Conservation (phyloP, 257 asterid species). For the Lycium ferocissimum region DNA sequence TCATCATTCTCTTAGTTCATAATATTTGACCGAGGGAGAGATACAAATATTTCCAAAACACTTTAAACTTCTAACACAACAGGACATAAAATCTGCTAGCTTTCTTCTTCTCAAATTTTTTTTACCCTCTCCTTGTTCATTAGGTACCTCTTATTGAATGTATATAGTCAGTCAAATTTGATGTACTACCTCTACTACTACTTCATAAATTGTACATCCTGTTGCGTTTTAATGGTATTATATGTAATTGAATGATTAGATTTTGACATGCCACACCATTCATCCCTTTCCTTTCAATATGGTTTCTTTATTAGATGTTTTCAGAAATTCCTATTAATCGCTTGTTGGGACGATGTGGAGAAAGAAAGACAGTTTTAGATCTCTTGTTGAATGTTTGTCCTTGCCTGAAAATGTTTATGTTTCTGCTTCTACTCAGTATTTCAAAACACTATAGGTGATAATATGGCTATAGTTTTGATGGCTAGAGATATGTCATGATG, state of each 20-base stretch:
- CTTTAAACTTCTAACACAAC: too few relatives aligned
- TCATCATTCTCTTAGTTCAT: too few relatives aligned
- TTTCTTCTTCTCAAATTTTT: too few relatives aligned
- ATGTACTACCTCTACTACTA: background rate
- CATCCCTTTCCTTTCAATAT: background rate
- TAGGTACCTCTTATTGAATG: too few relatives aligned
- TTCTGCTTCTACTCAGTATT: background rate
- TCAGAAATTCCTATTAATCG: background rate
- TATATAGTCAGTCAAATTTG: too few relatives aligned
- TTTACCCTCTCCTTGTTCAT: too few relatives aligned
- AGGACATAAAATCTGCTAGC: too few relatives aligned
- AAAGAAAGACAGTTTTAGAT: background rate
- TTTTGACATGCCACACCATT: background rate
- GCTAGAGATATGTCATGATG: background rate
- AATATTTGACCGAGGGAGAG: too few relatives aligned
- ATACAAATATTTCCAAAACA: too few relatives aligned
- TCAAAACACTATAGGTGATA: background rate
- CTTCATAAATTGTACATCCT: too few relatives aligned
- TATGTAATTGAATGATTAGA: background rate
- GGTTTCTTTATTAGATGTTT: background rate
- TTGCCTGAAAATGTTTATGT: too few relatives aligned
- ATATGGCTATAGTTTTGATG: background rate
- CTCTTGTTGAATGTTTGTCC: background rate
- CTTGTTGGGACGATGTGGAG: background rate
- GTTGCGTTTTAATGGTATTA: background rate